Evolutionary conservation across 257 asterid species (phyloP).

Genomic region (Parsonsia alboflavescens): DNA sequence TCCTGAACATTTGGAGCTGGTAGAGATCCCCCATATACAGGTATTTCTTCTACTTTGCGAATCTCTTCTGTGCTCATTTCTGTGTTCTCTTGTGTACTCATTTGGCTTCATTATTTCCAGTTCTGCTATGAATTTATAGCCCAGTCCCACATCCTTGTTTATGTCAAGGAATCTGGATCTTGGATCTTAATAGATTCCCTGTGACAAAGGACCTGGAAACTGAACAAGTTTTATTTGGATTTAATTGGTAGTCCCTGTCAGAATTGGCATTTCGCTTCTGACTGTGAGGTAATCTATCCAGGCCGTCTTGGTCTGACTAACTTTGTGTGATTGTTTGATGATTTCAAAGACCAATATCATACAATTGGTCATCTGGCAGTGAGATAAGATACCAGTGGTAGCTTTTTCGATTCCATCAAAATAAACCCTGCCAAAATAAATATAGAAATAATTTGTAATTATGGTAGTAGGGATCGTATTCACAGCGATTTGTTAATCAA

Average conservation of each 20-base stretch:
- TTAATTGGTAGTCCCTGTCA: background rate
- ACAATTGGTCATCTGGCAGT: background rate
- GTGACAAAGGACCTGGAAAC: background rate
- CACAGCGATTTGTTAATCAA: no score
- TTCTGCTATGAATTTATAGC: background rate
- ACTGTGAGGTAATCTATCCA: background rate
- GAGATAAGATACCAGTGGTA: background rate
- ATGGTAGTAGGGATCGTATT: no score
- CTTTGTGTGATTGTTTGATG: background rate
- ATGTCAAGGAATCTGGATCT: background rate
- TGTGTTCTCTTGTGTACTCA: background rate
- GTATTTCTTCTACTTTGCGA: background rate
- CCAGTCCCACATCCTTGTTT: background rate
- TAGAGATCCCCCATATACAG: background rate
- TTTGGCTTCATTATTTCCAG: background rate
- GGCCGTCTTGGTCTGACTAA: background rate
- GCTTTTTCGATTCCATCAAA: no score
- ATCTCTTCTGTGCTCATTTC: background rate
- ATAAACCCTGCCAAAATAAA: no score
- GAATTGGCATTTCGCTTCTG: background rate
- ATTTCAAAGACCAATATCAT: background rate
- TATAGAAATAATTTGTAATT: no score
- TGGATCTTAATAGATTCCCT: background rate
- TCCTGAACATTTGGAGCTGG: slow-evolving; percentile 10
- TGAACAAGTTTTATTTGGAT: background rate